Base-by-base conservation (phyloP, 306 rosid species). In the Lotus japonicus region DNA sequence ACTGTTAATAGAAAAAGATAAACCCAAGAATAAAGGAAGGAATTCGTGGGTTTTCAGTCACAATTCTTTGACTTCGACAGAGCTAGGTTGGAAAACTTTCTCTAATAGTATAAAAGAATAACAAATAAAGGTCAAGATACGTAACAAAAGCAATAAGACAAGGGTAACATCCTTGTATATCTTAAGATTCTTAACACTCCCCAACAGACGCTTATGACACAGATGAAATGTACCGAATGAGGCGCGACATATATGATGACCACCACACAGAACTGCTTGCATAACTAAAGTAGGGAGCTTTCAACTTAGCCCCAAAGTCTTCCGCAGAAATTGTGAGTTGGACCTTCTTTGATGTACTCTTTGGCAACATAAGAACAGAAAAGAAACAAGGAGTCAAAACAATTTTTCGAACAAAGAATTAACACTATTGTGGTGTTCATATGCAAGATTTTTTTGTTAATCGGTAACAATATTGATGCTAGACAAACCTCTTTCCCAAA, bases 251-350 rank as follows among this genome's bases (percentile, higher is more conserved):
- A 2, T 89, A 80, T 35, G 98, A 71, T 18, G 89, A 74, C 14
- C 89, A 77, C 74, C 18, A 90, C 73, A 17, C 87, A 73, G 48
- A 44, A 23, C 41, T 49, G 70, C 73, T 74, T 58, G 64, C 50
- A 60, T 64, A 75, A 33, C 82, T 43, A 55, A 64, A 65, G 62
- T 75, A 57, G 39, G 75, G 77, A 73, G 90, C 76, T 81, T 58
- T 87, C 58, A 82, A 84, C 84, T 69, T 85, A 35, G 88, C 89
- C 45, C 84, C 90, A 16, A 78, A 72, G 80, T 85, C 87, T 81
- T 90, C 85, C 11, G 95, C 90, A 73, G 78, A 78, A 68, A 85
- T 68, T 52, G 76, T 82, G 64, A 88, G 80, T 64, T 82, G 88
- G 49, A 90, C 53, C 36, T 68, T 77, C 78, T 74, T 90, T 56